Evolutionary conservation across 1,284 basidiomycete genomes (phyloP), one percentile per base, ranked within the genome.

Genomic region (Ustilago hordei): DNA sequence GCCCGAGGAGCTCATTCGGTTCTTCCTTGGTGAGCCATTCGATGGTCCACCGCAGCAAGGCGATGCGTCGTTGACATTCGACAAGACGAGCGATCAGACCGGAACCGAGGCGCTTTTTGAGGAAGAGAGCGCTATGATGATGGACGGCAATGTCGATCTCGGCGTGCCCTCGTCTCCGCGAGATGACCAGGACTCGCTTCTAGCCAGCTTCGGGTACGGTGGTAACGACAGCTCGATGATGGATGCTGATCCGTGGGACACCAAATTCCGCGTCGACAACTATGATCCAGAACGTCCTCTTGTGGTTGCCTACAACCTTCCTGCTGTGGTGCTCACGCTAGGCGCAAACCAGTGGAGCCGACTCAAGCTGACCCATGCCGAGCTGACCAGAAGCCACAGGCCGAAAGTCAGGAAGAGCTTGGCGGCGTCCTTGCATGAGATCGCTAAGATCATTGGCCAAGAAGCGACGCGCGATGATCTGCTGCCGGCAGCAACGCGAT

Each of bases 301-400:
- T 17, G 92, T 97, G 35, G 93, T 94, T 78, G 94, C 94, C 8
- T 98, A 95, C 89, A 98, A 98, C 86, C 92, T 94, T 81, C 96
- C 95, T 19, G 95, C 95, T 12, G 93, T 98, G 1, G 91, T 91
- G 12, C 89, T 95, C 8, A 94, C 95, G 0, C 88, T 98, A 17
- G 95, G 95, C 6, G 61, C 71, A 2, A 87, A 88, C 6, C 90
- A 93, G 52, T 99, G 95, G 95, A 81, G 86, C n/a, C 90, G 92
- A 69, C 87, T 99, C 13, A 91, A 92, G 34, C 88, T 89, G 7
- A 87, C 91, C 48, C 95, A 97, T 87, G 84, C 89, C 28, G 88
- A 89, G 8, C 89, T 98, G 54, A 87, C 89, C 28, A 89, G 90
- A 79, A 88, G 89, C 89, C 60, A 66, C 48, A 73, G 71, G 36